Evolutionary conservation across 208 protist species (phyloP), one percentile per base, ranked within the genome.

Genomic region (Borovskyia barvae): DNA sequence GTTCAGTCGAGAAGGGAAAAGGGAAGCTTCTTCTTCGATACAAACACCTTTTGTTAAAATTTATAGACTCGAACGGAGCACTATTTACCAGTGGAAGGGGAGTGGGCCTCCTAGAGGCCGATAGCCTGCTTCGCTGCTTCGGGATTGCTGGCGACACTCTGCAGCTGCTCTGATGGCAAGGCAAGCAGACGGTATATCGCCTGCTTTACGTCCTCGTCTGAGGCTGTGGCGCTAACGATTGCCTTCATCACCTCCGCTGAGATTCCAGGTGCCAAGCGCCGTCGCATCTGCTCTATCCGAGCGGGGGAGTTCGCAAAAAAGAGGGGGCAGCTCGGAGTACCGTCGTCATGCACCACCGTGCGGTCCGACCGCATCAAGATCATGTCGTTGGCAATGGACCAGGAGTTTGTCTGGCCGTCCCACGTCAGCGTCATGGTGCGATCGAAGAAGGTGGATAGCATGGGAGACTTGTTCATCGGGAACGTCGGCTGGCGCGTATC

Each of bases 321-420:
- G 22, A 95, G 73, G 9, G 83, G 69, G 30, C 54, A 50, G 33
- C 61, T 80, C 24, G 58, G 48, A 25, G 54, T 64, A 20, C 78
- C 80, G 53, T 84, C 65, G 37, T 88, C 84, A 40, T 80, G 62
- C 50, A 84, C 35, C 24, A 94, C 69, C 8, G 57, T 73, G 19
- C 66, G 75, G 53, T 95, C 83, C 3, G 89, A 84, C 1, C 89
- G 89, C 50, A 87, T 37, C 68, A 86, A 80, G 29, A 95, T 40
- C 78, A 92, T 87, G 50, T 95, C 89, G 42, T 95, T 95, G 20
- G 74, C 71, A 19, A 95, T 77, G 15, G 37, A 37, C 77, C 77
- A 88, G 35, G 50, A 20, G 22, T 63, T 72, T 5, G 62, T 65
- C 24, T 47, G 65, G 20, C 43, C 37, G 59, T 78, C 72, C 42